Percentiles rank a stretch among this genome's conserved stretches.
Evolutionary conservation across 768 basidiomycete genomes (phyloP).

Genomic region (Auriscalpium microsporum): DNA sequence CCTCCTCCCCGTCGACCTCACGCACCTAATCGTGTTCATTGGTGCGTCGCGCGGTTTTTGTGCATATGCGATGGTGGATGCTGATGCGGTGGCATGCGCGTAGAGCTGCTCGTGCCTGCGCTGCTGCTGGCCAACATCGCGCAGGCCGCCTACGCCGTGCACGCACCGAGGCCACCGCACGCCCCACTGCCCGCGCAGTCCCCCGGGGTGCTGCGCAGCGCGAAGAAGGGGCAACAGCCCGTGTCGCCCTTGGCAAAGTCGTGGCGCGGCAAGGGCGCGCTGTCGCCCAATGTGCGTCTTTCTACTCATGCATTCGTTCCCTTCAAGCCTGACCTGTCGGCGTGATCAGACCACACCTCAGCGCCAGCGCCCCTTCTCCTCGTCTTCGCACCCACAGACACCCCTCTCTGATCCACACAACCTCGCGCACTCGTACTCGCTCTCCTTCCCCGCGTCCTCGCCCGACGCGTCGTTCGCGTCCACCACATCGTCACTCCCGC

Average conservation of each 20-base stretch:
- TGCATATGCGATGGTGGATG: not conserved
- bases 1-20: constrained; percentile 10
- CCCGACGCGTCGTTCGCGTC: constrained; percentile 10
- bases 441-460: constrained; percentile 5
- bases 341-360: constrained; percentile 9
- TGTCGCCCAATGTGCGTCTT: constrained; percentile 12
- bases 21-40: constrained; percentile 1
- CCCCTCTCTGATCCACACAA: constrained; percentile 11
- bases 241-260: not conserved
- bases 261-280: constrained; percentile 5
- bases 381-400: not conserved
- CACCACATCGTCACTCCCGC: constrained; percentile 6
- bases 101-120: constrained; percentile 5
- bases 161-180: constrained; percentile 7
- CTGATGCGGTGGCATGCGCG: not conserved
- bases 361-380: constrained; percentile 14
- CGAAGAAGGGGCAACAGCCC: not conserved
- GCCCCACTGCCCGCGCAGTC: constrained; percentile 4
- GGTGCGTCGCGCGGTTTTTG: constrained; percentile 2
- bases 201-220: not conserved
- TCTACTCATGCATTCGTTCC: not conserved
- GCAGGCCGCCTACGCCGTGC: constrained; percentile 7
- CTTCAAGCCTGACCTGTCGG: not conserved
- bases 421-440: constrained; percentile 12
- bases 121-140: constrained; percentile 9